phyloP scores from a whole-genome alignment of 208 protist species.

The Crithidia thermophila region DNA sequence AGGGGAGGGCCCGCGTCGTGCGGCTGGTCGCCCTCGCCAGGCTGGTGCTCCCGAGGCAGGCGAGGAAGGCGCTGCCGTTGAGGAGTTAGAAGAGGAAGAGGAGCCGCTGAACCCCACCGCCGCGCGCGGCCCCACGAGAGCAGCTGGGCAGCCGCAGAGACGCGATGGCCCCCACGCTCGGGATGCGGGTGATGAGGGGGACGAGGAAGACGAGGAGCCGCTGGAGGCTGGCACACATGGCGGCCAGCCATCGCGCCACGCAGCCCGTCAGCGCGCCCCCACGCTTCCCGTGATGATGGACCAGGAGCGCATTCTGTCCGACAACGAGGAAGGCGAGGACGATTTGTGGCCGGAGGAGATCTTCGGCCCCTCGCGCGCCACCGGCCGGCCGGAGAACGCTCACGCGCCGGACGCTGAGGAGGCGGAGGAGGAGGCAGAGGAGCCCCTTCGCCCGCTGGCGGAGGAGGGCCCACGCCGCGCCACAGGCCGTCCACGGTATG shows the following conservation, averaged over 20 bases:
- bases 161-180: not conserved
- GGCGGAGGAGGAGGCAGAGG: not conserved
- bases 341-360: slow-evolving; percentile 6
- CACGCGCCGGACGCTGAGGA: not conserved
- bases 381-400: not conserved
- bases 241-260: no score
- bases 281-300: slow-evolving; percentile 5
- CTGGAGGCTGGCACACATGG: no score
- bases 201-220: slow-evolving; percentile 29
- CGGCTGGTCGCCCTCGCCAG: not conserved
- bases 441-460: not conserved
- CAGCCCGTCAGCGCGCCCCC: not conserved
- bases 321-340: slow-evolving; percentile 7
- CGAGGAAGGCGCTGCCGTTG: not conserved
- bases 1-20: not conserved
- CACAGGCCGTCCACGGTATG: not conserved
- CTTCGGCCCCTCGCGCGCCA: not conserved
- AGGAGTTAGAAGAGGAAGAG: not conserved
- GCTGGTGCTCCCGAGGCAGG: not conserved
- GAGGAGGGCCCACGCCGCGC: not conserved
- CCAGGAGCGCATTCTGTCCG: slow-evolving; percentile 3
- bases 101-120: not conserved
- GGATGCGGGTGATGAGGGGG: not conserved
- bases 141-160: not conserved
- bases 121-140: not conserved